Evolutionary conservation across 1,284 basidiomycete species (phyloP).

Genomic region (Rhodotorula sp.): DNA sequence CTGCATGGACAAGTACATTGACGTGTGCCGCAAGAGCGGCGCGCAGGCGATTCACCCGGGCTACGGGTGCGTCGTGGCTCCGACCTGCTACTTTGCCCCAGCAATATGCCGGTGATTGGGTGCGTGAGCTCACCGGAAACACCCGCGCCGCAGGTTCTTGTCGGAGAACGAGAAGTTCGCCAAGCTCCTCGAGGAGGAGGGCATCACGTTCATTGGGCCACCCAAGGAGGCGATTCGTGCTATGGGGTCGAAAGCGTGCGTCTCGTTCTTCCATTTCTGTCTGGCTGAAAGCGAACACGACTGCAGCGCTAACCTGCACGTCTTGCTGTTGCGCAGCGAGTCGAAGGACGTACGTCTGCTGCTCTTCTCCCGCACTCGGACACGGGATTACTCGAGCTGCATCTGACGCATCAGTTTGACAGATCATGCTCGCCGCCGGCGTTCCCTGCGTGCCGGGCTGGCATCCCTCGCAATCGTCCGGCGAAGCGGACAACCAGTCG

Average conservation of each 20-base stretch:
- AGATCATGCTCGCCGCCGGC: slow-evolving; percentile 84
- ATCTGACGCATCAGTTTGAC: slow-evolving; percentile 61
- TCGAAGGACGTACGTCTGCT: slow-evolving; percentile 57
- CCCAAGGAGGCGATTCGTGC: slow-evolving; percentile 54
- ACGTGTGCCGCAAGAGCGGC: slow-evolving; percentile 73
- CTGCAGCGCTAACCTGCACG: not conserved
- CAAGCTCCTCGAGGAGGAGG: slow-evolving; percentile 35
- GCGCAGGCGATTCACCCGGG: slow-evolving; percentile 86
- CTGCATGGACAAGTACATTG: slow-evolving; percentile 82
- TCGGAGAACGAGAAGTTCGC: slow-evolving; percentile 61
- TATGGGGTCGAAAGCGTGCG: slow-evolving; percentile 74
- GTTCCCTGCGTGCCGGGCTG: slow-evolving; percentile 94
- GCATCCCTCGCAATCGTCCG: slow-evolving; percentile 56
- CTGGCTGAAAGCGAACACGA: too few relatives aligned
- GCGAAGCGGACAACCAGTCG: slow-evolving; percentile 63
- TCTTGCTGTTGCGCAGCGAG: slow-evolving; percentile 14
- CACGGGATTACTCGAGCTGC: not conserved
- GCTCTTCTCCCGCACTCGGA: not conserved
- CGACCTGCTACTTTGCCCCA: not conserved
- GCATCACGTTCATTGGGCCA: slow-evolving; percentile 51
- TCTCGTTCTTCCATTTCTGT: not conserved
- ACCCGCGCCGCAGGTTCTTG: slow-evolving; percentile 59
- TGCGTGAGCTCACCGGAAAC: too few relatives aligned
- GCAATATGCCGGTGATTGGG: too few relatives aligned
- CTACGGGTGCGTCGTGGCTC: slow-evolving; percentile 61